A percentile compares a stretch with the other conserved stretches of the same genome.
phyloP scores from a whole-genome alignment of 192 early-diverging fungal genomes.

The Coemansia sp. region DNA sequence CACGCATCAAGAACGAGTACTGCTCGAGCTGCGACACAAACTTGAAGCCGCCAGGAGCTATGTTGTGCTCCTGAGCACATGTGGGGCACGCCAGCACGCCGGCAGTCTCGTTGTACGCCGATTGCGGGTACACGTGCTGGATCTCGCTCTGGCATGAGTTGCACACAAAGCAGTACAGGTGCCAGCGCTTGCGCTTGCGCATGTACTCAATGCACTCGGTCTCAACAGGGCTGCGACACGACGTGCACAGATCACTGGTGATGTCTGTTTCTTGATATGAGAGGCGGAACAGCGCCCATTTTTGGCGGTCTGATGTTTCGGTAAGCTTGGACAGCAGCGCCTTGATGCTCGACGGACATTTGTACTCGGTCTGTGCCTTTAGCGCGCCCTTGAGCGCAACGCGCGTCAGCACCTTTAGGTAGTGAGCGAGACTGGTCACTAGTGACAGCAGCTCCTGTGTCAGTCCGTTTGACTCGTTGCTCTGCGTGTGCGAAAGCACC shows the following conservation, averaged over 20 bases:
- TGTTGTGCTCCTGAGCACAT: constrained; percentile 54
- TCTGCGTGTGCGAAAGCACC: constrained; percentile 73
- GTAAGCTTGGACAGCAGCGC: constrained; percentile 78
- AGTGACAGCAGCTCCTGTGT: constrained; percentile 87
- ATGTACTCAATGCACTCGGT: constrained; percentile 79
- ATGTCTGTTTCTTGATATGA: constrained; percentile 61
- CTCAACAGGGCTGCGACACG: constrained; percentile 78
- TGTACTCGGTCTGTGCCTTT: constrained; percentile 59
- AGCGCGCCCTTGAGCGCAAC: constrained; percentile 85
- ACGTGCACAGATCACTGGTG: constrained; percentile 78
- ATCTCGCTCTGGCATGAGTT: constrained; percentile 59
- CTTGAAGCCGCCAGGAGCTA: constrained; percentile 58
- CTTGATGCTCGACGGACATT: constrained; percentile 48
- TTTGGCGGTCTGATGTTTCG: constrained; percentile 62
- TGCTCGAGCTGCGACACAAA: constrained; percentile 85
- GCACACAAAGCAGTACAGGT: constrained; percentile 82
- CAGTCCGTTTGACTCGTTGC: constrained; percentile 54
- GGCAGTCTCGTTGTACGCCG: constrained; percentile 52
- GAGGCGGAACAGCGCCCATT: constrained; percentile 46
- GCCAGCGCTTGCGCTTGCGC: constrained; percentile 68
- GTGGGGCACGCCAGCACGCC: constrained; percentile 56
- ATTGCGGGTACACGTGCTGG: constrained; percentile 58
- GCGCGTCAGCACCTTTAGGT: constrained; percentile 87
- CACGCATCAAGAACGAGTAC: constrained; percentile 84
- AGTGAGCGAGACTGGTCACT: constrained; percentile 89